Conservation (phyloP, 2,329 filamentous ascomycete species). For the Nigrospora osmanthi region DNA sequence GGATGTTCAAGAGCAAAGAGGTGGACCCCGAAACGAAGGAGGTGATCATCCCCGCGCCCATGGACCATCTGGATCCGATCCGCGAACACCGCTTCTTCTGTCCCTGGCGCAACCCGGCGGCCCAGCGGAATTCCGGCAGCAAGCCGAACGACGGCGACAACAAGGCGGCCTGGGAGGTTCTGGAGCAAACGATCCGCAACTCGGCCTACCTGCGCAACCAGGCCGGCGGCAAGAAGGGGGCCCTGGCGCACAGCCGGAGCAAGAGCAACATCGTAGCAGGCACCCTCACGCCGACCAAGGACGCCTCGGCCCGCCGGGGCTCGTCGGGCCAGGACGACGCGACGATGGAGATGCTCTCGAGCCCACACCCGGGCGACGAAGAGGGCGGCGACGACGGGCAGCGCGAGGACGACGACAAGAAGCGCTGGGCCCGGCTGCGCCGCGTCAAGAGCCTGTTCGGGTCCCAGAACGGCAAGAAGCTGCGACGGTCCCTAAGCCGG, state of each 20-base stretch:
- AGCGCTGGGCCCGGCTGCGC: constrained; percentile 64
- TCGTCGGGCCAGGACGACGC: constrained; percentile 1
- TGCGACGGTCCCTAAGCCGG: constrained; percentile 31
- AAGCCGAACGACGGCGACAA: constrained; percentile 25
- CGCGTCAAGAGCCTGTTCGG: constrained; percentile 67
- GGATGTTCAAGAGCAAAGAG: constrained; percentile 82
- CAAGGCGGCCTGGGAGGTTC: constrained; percentile 46
- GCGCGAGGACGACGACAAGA: constrained; percentile 56
- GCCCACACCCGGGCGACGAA: constrained; percentile 14
- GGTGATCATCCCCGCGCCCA: constrained; percentile 50
- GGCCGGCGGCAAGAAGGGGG: constrained; percentile 13
- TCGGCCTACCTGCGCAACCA: constrained; percentile 42
- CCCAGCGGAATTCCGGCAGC: constrained; percentile 47
- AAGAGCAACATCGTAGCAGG: constrained; percentile 9
- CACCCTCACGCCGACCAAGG: neutral
- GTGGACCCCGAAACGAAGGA: constrained; percentile 43
- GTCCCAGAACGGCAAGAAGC: constrained; percentile 51
- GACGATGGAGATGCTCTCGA: constrained; percentile 9
- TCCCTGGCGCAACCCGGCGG: constrained; percentile 62
- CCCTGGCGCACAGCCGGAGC: constrained; percentile 22
- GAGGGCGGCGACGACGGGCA: constrained; percentile 37
- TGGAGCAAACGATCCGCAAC: constrained; percentile 48
- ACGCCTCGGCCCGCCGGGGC: neutral
- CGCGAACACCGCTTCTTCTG: constrained; percentile 77
- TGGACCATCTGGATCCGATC: constrained; percentile 60